Conservation (phyloP, 805 yeast genomes). For the Babjeviella inositovora region DNA sequence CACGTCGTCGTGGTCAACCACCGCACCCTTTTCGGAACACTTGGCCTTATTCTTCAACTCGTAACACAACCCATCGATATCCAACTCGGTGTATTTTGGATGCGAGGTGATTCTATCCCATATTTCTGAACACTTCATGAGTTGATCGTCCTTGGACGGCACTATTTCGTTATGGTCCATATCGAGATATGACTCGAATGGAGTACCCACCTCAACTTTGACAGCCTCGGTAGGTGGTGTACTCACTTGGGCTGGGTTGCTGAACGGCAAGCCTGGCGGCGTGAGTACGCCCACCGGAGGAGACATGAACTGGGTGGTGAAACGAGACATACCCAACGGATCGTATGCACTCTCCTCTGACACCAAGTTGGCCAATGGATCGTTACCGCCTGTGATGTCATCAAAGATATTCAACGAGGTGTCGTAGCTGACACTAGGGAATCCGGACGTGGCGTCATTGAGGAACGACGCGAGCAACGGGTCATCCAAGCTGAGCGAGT, state of each 20-base stretch:
- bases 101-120: slow-evolving; percentile 95
- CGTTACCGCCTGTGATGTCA: slow-evolving; percentile 4
- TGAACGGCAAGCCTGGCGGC: too few relatives aligned
- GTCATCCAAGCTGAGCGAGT: too few relatives aligned
- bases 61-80: slow-evolving; percentile 82
- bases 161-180: slow-evolving; percentile 25
- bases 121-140: slow-evolving; percentile 73
- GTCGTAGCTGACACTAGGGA: too few relatives aligned
- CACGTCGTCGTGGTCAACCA: slow-evolving; percentile 69
- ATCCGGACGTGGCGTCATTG: not conserved
- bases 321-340: slow-evolving; percentile 18
- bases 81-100: slow-evolving; percentile 85
- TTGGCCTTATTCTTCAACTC: slow-evolving; percentile 89
- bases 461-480: not conserved
- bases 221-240: too few relatives aligned
- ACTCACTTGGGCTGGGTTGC: too few relatives aligned
- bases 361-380: slow-evolving; percentile 24
- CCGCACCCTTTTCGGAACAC: slow-evolving; percentile 88
- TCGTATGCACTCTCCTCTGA: slow-evolving; percentile 44
- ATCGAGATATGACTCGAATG: not conserved
- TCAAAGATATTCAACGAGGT: slow-evolving; percentile 5
- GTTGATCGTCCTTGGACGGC: slow-evolving; percentile 46
- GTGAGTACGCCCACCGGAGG: too few relatives aligned
- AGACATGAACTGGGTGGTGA: too few relatives aligned
- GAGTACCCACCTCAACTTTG: slow-evolving; percentile 1